These are phyloP conservation scores for Pseudogymnoascus sp. DNA, from an alignment of 2,329 filamentous ascomycete genomes.

Conservation along the genomic window DNA sequence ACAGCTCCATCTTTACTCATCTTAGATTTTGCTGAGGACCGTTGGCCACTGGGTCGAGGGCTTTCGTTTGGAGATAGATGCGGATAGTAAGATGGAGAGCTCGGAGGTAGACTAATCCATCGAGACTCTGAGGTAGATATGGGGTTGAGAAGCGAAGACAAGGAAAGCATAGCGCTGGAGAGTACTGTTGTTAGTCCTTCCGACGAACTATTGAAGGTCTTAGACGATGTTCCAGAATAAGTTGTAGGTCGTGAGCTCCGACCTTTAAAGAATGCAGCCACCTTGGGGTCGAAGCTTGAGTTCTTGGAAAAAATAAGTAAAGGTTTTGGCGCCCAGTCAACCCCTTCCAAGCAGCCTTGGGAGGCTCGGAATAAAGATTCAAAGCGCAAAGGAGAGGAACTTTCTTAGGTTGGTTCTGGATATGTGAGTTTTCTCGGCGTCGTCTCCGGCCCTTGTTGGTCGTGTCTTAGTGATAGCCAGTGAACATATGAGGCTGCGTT, in stretches of 20 bases:
- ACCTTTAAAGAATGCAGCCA: not conserved
- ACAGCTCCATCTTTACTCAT: conserved; percentile 56
- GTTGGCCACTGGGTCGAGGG: conserved; percentile 23
- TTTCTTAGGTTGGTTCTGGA: conserved; percentile 4
- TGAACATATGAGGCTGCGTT: conserved; percentile 38
- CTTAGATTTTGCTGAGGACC: conserved; percentile 42
- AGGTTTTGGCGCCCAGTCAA: not conserved
- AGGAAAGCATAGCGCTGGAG: conserved; percentile 47
- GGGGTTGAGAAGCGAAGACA: conserved; percentile 60
- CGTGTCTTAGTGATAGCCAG: conserved; percentile 35
- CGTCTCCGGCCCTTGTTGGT: conserved; percentile 37
- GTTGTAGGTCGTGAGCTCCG: not conserved
- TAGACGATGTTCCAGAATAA: conserved; percentile 7
- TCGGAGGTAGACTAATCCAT: conserved; percentile 36
- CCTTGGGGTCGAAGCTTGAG: not conserved
- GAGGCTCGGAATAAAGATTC: conserved; percentile 14
- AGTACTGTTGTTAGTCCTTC: conserved; percentile 12
- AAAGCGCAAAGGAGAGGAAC: conserved; percentile 14
- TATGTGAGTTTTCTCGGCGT: conserved; percentile 34
- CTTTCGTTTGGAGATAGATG: conserved; percentile 24
- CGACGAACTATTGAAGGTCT: not conserved
- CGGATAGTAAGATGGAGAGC: conserved; percentile 27
- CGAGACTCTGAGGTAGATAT: conserved; percentile 30
- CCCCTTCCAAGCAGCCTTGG: conserved; percentile 3
- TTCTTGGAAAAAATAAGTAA: not conserved